A percentile compares a stretch with the other conserved stretches of the same genome.
These are phyloP conservation scores for Firmiana major DNA, from an alignment of 345 rosid genomes.

Conservation along the genomic window DNA sequence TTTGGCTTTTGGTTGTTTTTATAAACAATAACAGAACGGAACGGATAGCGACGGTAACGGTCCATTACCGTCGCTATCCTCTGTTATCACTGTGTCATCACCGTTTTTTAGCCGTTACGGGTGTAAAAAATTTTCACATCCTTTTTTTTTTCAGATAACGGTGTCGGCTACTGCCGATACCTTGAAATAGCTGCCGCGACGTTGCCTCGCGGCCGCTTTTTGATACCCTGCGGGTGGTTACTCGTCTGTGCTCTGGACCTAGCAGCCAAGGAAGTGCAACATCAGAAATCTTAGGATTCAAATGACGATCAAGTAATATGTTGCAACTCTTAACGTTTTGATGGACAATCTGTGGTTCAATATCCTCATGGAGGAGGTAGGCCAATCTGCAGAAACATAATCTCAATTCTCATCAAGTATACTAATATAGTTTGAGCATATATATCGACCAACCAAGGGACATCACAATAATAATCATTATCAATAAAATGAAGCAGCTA, in stretches of 20 bases:
- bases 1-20: too few relatives aligned
- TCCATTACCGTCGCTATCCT: too few relatives aligned
- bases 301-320: slow-evolving; percentile 64
- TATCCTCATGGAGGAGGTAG: slow-evolving; percentile 71
- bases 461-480: neutral
- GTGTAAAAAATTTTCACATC: too few relatives aligned
- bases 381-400: slow-evolving; percentile 44
- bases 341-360: slow-evolving; percentile 58
- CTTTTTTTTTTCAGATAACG: too few relatives aligned
- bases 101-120: too few relatives aligned
- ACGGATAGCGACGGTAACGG: too few relatives aligned
- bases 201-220: too few relatives aligned
- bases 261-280: slow-evolving; percentile 36
- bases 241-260: slow-evolving; percentile 10
- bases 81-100: too few relatives aligned
- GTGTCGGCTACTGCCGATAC: too few relatives aligned
- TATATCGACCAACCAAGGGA: neutral
- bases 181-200: too few relatives aligned
- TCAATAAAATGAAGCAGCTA: neutral
- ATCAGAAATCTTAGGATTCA: slow-evolving; percentile 72
- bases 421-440: neutral
- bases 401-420: neutral
- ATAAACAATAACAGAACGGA: too few relatives aligned
- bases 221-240: slow-evolving; percentile 4
- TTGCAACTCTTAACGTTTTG: slow-evolving; percentile 52